Percentiles rank a stretch among this genome's conserved stretches.
These are phyloP conservation scores for Boletus subcaerulescens DNA, from an alignment of 768 basidiomycete species.

Conservation along the genomic window DNA sequence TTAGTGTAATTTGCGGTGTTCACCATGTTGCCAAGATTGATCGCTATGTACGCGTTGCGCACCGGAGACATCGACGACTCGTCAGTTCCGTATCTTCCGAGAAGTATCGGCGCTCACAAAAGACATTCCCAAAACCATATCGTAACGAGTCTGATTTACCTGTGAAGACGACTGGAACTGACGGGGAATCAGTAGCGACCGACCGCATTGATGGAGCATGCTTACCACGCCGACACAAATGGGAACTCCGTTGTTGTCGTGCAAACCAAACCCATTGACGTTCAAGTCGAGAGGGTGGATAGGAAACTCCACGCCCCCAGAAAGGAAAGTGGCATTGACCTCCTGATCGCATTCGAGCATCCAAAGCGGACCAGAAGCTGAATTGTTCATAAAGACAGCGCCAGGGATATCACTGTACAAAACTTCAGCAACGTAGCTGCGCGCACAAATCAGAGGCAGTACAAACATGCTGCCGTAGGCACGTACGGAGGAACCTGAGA, in stretches of 20 bases:
- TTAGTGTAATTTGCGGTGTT: conserved; percentile 32
- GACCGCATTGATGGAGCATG: background rate
- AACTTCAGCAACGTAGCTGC: conserved; percentile 51
- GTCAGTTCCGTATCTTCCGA: background rate
- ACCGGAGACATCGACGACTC: conserved; percentile 36
- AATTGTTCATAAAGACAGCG: conserved; percentile 44
- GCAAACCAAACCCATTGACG: conserved; percentile 18
- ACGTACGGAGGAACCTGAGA: conserved; percentile 56
- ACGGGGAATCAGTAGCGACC: background rate
- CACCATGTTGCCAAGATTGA: conserved; percentile 65
- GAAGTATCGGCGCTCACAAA: too few species aligned
- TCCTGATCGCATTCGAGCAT: conserved; percentile 59
- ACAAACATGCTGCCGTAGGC: conserved; percentile 1
- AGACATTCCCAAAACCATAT: conserved; percentile 73
- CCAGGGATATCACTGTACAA: conserved; percentile 57
- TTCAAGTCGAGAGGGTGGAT: conserved; percentile 67
- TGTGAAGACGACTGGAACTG: conserved; percentile 60
- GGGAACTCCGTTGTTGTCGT: too few species aligned
- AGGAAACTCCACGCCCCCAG: conserved; percentile 53
- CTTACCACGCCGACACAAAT: conserved; percentile 47
- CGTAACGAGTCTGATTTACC: conserved; percentile 34
- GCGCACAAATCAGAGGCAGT: conserved; percentile 11
- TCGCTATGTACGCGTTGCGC: conserved; percentile 59
- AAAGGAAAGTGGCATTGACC: conserved; percentile 63
- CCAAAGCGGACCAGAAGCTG: conserved; percentile 49